phyloP scores from a whole-genome alignment of 108 stramenopile genomes.

The Fragilaria radians region DNA sequence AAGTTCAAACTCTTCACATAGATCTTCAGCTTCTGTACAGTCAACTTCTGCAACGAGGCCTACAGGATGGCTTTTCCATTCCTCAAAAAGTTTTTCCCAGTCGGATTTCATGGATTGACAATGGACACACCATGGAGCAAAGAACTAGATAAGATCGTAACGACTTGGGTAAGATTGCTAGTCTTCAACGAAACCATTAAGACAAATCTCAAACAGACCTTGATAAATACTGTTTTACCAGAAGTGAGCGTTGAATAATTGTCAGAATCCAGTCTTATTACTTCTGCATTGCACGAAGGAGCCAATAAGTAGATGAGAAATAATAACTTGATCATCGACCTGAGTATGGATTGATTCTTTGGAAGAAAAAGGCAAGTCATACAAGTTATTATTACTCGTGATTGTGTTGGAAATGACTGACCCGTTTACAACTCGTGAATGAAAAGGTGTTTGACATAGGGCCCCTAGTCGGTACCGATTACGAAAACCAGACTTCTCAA shows the following conservation, averaged over 20 bases:
- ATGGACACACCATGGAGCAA: constrained; percentile 30
- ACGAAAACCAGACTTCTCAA: too few relatives aligned
- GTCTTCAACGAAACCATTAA: not conserved
- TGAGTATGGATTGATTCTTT: too few relatives aligned
- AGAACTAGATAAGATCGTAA: constrained; percentile 4
- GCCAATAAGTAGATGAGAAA: not conserved
- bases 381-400: too few relatives aligned
- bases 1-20: constrained; percentile 31
- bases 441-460: too few relatives aligned
- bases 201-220: not conserved
- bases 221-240: not conserved
- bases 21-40: constrained; percentile 23
- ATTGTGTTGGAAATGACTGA: too few relatives aligned
- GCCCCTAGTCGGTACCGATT: too few relatives aligned
- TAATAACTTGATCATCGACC: too few relatives aligned
- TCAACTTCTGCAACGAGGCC: constrained; percentile 33
- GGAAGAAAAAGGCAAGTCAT: too few relatives aligned
- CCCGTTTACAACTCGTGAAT: too few relatives aligned
- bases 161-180: not conserved
- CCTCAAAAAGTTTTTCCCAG: constrained; percentile 14
- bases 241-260: not conserved
- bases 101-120: constrained; percentile 23
- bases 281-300: not conserved
- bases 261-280: not conserved
- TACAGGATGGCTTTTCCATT: constrained; percentile 4